Conservation (phyloP, 2,329 filamentous ascomycete genomes). For the Aureobasidium sp. region DNA sequence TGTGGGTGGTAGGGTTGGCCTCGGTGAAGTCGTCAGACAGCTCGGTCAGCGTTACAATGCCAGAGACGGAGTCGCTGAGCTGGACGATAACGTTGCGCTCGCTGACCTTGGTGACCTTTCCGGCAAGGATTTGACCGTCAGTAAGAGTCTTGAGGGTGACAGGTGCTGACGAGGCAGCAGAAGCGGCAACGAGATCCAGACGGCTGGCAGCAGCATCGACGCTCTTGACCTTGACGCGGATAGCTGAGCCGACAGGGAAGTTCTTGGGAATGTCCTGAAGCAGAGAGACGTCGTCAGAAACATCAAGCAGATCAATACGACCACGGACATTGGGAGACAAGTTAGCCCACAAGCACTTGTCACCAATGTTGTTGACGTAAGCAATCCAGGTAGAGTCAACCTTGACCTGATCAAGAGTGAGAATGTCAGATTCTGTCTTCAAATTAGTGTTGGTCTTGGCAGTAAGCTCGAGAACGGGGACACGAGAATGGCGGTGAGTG, state of each 20-base stretch:
- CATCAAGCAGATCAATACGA: slow-evolving; percentile 72
- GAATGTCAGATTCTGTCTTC: slow-evolving; percentile 50
- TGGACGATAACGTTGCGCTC: slow-evolving; percentile 81
- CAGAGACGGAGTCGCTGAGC: slow-evolving; percentile 71
- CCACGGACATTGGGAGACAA: slow-evolving; percentile 83
- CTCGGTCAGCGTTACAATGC: slow-evolving; percentile 74
- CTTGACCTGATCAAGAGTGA: slow-evolving; percentile 67
- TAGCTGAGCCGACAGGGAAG: slow-evolving; percentile 84
- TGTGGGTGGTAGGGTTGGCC: slow-evolving; percentile 66
- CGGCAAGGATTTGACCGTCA: slow-evolving; percentile 73
- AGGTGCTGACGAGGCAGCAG: slow-evolving; percentile 43
- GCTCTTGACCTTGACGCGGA: slow-evolving; percentile 70
- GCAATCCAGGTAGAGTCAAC: slow-evolving; percentile 66
- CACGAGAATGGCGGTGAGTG: slow-evolving; percentile 73
- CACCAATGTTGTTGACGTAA: slow-evolving; percentile 83
- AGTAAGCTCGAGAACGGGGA: slow-evolving; percentile 77
- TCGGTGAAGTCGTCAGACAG: slow-evolving; percentile 80
- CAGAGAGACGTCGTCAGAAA: slow-evolving; percentile 77
- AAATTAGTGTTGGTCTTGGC: slow-evolving; percentile 59
- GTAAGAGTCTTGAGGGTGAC: slow-evolving; percentile 66
- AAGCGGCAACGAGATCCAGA: slow-evolving; percentile 75
- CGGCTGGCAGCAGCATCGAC: slow-evolving; percentile 67
- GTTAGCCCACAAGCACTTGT: slow-evolving; percentile 82
- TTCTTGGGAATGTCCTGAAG: slow-evolving; percentile 68
- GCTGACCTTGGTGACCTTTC: slow-evolving; percentile 75